Evolutionary conservation across 371 early-diverging fungal species (phyloP), one percentile per base, ranked within the genome.

Genomic region (Parasitella parasitica): DNA sequence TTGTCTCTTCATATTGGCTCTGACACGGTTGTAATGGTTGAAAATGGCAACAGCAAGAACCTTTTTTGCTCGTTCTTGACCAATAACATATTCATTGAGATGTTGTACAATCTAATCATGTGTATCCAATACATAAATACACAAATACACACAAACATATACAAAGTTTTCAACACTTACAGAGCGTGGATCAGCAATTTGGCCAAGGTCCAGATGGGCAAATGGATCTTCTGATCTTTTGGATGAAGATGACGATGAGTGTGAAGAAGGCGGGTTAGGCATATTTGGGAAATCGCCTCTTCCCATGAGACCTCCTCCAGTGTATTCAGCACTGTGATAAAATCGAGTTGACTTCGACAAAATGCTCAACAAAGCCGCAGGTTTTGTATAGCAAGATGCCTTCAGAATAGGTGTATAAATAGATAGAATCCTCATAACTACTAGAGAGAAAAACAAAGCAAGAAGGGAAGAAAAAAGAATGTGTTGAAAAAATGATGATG

Each of bases 11-110:
- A 82, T 41, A 59, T 94, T 94, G 43, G 87, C 84, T n/a, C 84
- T 80, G 2, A 94, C 87, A 4, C 95, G 82, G 36, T 82, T 87
- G 70, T 94, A 94, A 64, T 95, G 96, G 64, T 94, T 94, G 73
- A 86, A 92, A 12, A 95, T 87, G 4, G 96, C 94, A 3, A 93
- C 93, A 0, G 95, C 82, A 34, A 95, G 75, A 8, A 86, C 86
- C 72, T 88, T 86, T 67, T 95, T 95, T 12, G 94, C 91, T 30
- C 87, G 70, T 22, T 91, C 90, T 73, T 95, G 95, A 4, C 95
- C 95, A 64, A 95, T 91, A 24, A 95, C 90, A 71, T 92, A 90
- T 54, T 92, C 89, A 73, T 95, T 88, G 67, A 95, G 66, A 61
- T 91, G 86, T 55, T 88, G 83, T 49, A 89, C 86, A 70, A 94